Conservation (phyloP, 2,329 filamentous ascomycete genomes). For the Aspergillus hortae region DNA sequence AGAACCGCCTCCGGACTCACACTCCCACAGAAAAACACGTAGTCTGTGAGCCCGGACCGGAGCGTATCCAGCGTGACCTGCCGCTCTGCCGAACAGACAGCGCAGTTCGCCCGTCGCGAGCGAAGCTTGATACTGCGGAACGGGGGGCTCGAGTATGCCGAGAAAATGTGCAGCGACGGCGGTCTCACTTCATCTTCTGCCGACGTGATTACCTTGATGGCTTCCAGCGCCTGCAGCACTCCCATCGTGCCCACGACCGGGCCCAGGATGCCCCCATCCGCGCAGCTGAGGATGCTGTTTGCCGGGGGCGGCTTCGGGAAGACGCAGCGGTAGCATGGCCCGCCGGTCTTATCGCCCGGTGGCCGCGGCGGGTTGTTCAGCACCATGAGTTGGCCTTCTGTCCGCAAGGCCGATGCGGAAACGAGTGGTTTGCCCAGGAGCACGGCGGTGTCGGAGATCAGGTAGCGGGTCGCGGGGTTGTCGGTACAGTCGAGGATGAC, state of each 20-base stretch:
- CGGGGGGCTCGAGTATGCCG: slow-evolving; percentile 38
- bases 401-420: slow-evolving; percentile 83
- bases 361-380: slow-evolving; percentile 73
- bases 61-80: slow-evolving; percentile 63
- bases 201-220: slow-evolving; percentile 72
- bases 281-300: slow-evolving; percentile 78
- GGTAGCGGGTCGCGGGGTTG: slow-evolving; percentile 83
- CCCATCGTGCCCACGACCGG: slow-evolving; percentile 94
- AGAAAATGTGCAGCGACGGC: slow-evolving; percentile 42
- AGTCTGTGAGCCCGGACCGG: slow-evolving; percentile 67
- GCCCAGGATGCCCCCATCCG: slow-evolving; percentile 87
- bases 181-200: slow-evolving; percentile 19
- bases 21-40: slow-evolving; percentile 79
- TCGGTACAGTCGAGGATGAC: slow-evolving; percentile 93
- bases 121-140: slow-evolving; percentile 78
- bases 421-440: slow-evolving; percentile 74
- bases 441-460: slow-evolving; percentile 87
- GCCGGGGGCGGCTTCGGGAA: slow-evolving; percentile 85
- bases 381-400: slow-evolving; percentile 84
- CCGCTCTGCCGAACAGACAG: slow-evolving; percentile 66
- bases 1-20: slow-evolving; percentile 55
- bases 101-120: slow-evolving; percentile 65
- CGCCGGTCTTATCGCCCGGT: slow-evolving; percentile 56
- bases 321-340: slow-evolving; percentile 90
- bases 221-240: slow-evolving; percentile 83